Evolutionary conservation across 2,329 filamentous ascomycete genomes (phyloP), one percentile per base, ranked within the genome.

Genomic region (Aureobasidium lini): DNA sequence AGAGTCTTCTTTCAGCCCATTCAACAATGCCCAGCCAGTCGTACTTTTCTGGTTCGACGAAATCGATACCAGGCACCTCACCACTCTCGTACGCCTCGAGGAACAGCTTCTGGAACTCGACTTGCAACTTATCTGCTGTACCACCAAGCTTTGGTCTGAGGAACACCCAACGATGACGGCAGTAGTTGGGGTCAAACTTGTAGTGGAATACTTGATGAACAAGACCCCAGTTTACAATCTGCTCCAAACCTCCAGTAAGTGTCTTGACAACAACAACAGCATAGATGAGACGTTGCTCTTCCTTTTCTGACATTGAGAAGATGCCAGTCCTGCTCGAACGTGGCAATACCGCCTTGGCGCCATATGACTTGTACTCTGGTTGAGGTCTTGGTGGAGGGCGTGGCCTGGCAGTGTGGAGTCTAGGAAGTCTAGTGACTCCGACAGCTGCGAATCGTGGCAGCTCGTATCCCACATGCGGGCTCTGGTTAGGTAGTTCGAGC

Each of bases 11-110:
- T 63, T 83, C 74, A 1, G 85, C 80, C 89, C 89, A 93, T 37
- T 80, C 76, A 48, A 91, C 80, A 6, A 92, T 71, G 4, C 70
- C 71, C 9, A 76, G 72, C 87, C 89, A 91, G 67, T 92, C 85
- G 61, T 89, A 90, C 1, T 79, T 78, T 40, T 80, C 70, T 0
- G 84, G 77, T 47, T 87, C 73, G 53, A 88, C 78, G 63, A 82
- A 88, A 68, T 90, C 76, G 18, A 92, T 76, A 1, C 76, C 70
- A 1, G 84, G 79, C 1, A 92, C 64, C 62, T 86, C 79, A 8
- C 80, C 80, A 1, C 76, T 77, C 63, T 85, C 81, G 64, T 90
- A 90, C 0, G 87, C 87, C 48, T 77, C 72, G 6, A 90, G 73
- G 64, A 89, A 89, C 7, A 76, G 78, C 15, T 81, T 76, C 65